Percentiles rank a stretch among this genome's conserved stretches.
Evolutionary conservation across 257 asterid genomes (phyloP).

Genomic region (Mentha longifolia): DNA sequence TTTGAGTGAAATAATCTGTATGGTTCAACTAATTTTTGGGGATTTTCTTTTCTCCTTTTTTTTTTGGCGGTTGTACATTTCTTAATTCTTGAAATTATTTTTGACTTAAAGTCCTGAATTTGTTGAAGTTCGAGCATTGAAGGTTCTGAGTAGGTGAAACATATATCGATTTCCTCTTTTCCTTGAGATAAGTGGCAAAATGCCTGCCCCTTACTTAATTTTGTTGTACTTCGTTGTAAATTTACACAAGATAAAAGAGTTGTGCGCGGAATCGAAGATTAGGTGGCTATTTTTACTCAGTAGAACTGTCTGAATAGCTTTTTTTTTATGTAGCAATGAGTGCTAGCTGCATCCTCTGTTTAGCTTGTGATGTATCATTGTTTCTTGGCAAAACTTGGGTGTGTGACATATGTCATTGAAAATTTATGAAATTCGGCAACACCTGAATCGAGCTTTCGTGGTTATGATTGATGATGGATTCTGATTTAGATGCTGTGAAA

Average conservation of each 20-base stretch:
- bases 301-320: background rate
- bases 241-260: background rate
- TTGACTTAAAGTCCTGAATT: background rate
- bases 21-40: background rate
- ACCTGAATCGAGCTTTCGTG: background rate
- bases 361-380: background rate
- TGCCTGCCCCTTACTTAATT: background rate
- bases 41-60: background rate
- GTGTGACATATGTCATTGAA: background rate
- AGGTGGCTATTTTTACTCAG: background rate
- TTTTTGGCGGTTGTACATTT: background rate
- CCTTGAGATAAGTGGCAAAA: background rate
- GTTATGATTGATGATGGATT: background rate
- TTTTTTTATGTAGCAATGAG: background rate
- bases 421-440: background rate
- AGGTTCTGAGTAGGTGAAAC: background rate
- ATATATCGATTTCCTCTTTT: background rate
- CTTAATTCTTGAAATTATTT: background rate
- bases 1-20: background rate
- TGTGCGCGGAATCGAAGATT: background rate
- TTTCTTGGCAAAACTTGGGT: background rate
- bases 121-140: background rate
- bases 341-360: background rate
- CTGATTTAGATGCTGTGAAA: conserved; percentile 4
- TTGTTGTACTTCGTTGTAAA: background rate